Conservation (phyloP, 495 filamentous ascomycete genomes). For the Xylaria intraflava region DNA sequence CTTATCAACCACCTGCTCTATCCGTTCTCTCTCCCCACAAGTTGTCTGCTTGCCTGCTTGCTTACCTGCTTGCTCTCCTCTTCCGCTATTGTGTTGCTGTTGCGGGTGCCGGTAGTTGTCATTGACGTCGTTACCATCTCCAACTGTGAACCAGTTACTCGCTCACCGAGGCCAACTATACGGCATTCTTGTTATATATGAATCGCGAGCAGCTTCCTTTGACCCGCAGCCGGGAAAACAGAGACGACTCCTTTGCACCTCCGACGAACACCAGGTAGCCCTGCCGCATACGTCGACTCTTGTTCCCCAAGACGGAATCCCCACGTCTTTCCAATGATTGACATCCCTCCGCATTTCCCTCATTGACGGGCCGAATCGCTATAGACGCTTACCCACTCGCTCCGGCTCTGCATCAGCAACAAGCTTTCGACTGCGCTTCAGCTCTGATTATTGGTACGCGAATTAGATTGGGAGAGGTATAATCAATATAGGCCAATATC, state of each 20-base stretch:
- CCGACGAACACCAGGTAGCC: neutral
- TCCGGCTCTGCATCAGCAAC: slow-evolving; percentile 14
- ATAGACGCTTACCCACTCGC: slow-evolving; percentile 21
- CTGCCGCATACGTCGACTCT: slow-evolving; percentile 2
- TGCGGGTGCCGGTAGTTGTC: neutral
- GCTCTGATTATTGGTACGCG: slow-evolving; percentile 13
- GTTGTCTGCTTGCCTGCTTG: neutral
- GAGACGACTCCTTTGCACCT: neutral
- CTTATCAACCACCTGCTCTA: neutral
- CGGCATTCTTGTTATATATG: neutral
- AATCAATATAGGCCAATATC: neutral
- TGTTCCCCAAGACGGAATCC: slow-evolving; percentile 21
- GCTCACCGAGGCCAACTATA: neutral
- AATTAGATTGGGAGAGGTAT: slow-evolving; percentile 9
- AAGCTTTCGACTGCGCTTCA: slow-evolving; percentile 12
- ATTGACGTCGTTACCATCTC: neutral
- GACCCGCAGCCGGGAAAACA: neutral
- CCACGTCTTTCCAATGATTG: slow-evolving; percentile 29
- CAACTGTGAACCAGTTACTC: neutral
- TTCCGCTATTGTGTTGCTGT: neutral
- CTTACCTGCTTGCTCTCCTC: neutral
- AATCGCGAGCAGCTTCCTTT: too few species aligned
- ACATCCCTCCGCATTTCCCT: slow-evolving; percentile 27
- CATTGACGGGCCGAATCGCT: slow-evolving; percentile 30
- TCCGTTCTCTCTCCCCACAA: neutral